These are phyloP conservation scores for Metschnikowia cerradonensis DNA, from an alignment of 805 yeast genomes.

Conservation along the genomic window DNA sequence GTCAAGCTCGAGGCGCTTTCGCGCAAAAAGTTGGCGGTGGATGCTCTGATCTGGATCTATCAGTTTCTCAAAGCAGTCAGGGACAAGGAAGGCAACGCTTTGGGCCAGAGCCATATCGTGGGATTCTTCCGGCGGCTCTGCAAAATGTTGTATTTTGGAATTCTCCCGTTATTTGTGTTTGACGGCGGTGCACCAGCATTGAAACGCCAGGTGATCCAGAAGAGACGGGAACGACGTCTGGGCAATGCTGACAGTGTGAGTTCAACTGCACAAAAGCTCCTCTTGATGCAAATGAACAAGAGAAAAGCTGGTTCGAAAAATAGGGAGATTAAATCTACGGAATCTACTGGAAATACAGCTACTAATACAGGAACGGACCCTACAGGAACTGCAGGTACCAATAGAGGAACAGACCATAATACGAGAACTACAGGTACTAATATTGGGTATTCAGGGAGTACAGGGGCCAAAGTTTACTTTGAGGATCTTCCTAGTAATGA, in stretches of 20 bases:
- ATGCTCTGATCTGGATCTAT: slow-evolving; percentile 98
- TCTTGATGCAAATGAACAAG: slow-evolving; percentile 72
- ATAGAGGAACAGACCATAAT: slow-evolving; percentile 23
- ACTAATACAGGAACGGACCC: neutral
- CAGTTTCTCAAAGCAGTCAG: slow-evolving; percentile 94
- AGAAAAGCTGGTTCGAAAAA: too few species aligned
- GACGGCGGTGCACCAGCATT: slow-evolving; percentile 92
- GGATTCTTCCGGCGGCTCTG: slow-evolving; percentile 95
- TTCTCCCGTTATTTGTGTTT: slow-evolving; percentile 84
- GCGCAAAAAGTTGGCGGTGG: slow-evolving; percentile 81
- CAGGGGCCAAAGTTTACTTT: slow-evolving; percentile 14
- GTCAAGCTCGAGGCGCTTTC: slow-evolving; percentile 82
- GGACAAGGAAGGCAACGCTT: slow-evolving; percentile 73
- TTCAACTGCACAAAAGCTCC: slow-evolving; percentile 72
- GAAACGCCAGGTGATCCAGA: slow-evolving; percentile 72
- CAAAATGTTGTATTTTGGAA: slow-evolving; percentile 82
- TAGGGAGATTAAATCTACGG: too few species aligned
- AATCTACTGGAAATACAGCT: too few species aligned
- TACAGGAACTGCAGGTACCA: too few species aligned
- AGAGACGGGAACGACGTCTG: slow-evolving; percentile 68
- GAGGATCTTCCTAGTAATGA: slow-evolving; percentile 24
- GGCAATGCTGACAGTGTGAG: slow-evolving; percentile 68
- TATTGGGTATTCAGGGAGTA: neutral
- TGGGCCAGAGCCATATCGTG: slow-evolving; percentile 81
- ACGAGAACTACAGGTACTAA: neutral